Evolutionary conservation across 2,329 filamentous ascomycete genomes (phyloP).

Genomic region (Phaeoacremonium minimum): DNA sequence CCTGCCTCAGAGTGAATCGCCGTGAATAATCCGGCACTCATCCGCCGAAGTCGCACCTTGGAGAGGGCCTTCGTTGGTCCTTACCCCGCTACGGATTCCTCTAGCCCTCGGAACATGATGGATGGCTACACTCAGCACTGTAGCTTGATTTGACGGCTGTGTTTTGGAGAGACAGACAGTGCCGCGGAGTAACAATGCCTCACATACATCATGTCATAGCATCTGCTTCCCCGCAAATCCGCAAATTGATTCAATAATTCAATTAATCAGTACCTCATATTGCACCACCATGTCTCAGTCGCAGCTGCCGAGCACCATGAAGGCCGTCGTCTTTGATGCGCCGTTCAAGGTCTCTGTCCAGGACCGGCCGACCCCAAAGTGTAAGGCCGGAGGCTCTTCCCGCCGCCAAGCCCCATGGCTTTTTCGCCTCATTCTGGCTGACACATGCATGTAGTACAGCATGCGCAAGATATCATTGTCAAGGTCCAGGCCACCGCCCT

Average conservation of each 20-base stretch:
- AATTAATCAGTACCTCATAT: too few species aligned
- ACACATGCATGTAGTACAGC: conserved; percentile 45
- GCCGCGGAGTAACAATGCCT: background rate
- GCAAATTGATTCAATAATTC: too few species aligned
- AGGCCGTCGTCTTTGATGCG: conserved; percentile 83
- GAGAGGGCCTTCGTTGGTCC: too few species aligned
- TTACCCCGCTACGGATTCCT: too few species aligned
- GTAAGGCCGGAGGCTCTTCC: conserved; percentile 22
- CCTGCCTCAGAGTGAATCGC: too few species aligned
- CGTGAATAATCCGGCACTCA: too few species aligned
- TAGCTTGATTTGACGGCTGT: too few species aligned
- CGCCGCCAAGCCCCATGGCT: background rate
- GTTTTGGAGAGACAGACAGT: background rate
- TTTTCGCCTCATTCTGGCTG: conserved; percentile 14
- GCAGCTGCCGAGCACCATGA: conserved; percentile 58
- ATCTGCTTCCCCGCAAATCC: too few species aligned
- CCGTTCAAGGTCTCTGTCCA: conserved; percentile 72
- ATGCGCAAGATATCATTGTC: conserved; percentile 73
- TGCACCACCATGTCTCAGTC: background rate
- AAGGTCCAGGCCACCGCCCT: conserved; percentile 80
- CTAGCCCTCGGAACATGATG: too few species aligned
- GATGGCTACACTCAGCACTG: too few species aligned
- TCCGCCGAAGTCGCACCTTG: too few species aligned
- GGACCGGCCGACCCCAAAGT: conserved; percentile 71
- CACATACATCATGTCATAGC: too few species aligned